Conservation (phyloP, 2,329 filamentous ascomycete species). For the Botrytis fabae region DNA sequence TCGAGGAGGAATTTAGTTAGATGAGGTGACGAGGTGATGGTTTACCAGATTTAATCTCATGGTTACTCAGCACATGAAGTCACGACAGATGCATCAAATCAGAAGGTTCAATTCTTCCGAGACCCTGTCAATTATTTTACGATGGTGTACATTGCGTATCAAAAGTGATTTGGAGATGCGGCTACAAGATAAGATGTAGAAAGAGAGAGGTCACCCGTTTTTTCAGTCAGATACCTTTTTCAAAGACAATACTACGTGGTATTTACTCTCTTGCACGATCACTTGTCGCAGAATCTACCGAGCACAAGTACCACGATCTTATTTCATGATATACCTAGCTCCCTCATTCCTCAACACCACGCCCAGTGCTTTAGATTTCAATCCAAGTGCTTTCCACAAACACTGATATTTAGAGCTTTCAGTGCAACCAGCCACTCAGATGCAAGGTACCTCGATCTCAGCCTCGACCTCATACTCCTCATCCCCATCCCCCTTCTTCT, state of each 20-base stretch:
- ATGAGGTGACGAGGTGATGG: conserved; percentile 10
- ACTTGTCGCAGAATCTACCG: background rate
- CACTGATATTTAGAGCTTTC: no score
- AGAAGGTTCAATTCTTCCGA: conserved; percentile 11
- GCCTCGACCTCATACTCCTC: conserved; percentile 38
- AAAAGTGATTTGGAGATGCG: conserved; percentile 6
- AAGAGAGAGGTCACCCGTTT: background rate
- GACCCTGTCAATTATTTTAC: background rate
- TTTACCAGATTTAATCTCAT: conserved; percentile 3
- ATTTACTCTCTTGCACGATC: background rate
- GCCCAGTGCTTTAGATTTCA: background rate
- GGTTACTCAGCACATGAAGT: conserved; percentile 19
- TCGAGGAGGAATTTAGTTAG: conserved; percentile 7
- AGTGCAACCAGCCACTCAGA: background rate
- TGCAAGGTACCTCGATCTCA: conserved; percentile 31
- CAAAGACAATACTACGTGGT: background rate
- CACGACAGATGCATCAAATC: conserved; percentile 21
- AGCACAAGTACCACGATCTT: background rate
- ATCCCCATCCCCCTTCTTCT: conserved; percentile 44
- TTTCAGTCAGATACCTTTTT: background rate
- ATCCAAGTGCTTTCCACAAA: background rate
- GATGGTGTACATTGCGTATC: background rate
- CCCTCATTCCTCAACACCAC: background rate
- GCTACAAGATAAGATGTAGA: background rate
- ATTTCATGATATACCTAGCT: background rate